A percentile compares a stretch with the other conserved stretches of the same genome.
Conservation (phyloP, 805 yeast genomes). For the Cyberlindnera nakhonratchasimensis region DNA sequence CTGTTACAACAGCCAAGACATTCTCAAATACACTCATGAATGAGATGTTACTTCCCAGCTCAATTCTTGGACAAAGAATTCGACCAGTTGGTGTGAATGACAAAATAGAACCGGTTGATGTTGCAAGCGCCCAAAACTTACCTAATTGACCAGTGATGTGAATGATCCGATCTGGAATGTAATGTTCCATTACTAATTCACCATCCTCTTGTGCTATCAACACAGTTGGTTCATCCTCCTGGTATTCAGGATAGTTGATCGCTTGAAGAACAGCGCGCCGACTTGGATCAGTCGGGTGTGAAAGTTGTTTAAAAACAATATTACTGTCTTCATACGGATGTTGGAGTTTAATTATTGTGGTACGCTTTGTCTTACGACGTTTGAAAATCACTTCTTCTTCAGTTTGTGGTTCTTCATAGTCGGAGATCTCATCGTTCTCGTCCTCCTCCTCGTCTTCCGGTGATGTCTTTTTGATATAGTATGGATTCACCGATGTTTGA, state of each 20-base stretch:
- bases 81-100: conserved; percentile 45
- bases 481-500: conserved; percentile 60
- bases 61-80: conserved; percentile 44
- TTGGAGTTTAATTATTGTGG: conserved; percentile 18
- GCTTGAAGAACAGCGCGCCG: conserved; percentile 31
- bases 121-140: conserved; percentile 49
- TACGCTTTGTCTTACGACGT: conserved; percentile 32
- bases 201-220: conserved; percentile 35
- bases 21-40: conserved; percentile 34
- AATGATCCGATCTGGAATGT: conserved; percentile 37
- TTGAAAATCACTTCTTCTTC: conserved; percentile 34
- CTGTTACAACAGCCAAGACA: conserved; percentile 43
- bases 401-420: conserved; percentile 45
- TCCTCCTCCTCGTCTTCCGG: conserved; percentile 26
- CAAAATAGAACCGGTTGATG: conserved; percentile 56
- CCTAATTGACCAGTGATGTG: conserved; percentile 39
- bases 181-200: conserved; percentile 38
- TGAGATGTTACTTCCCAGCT: conserved; percentile 47
- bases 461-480: conserved; percentile 34
- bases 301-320: conserved; percentile 12
- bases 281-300: conserved; percentile 18
- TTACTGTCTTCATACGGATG: conserved; percentile 15
- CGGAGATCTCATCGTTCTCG: conserved; percentile 28
- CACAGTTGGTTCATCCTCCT: conserved; percentile 37
- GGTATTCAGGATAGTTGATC: conserved; percentile 29